phyloP scores from a whole-genome alignment of 75 land plant genomes.

The Selaginella tamariscina region DNA sequence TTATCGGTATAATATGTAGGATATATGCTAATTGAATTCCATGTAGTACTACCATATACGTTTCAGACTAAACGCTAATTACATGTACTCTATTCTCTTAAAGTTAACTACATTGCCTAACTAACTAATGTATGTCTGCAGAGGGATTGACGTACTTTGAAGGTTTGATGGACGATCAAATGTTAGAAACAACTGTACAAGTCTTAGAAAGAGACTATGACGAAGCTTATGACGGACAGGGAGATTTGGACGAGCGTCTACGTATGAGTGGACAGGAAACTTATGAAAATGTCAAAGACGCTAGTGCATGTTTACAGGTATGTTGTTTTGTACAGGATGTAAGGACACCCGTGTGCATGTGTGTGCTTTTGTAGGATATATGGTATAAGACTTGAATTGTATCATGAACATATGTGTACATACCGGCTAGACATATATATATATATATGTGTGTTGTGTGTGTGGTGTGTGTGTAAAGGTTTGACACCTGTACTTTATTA shows the following conservation, averaged over 20 bases:
- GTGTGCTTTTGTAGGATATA: too few species aligned
- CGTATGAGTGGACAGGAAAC: neutral
- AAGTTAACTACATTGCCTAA: neutral
- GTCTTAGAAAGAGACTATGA: neutral
- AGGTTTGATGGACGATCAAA: constrained; percentile 1
- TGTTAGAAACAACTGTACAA: neutral
- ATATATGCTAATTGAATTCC: neutral
- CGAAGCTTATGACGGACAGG: neutral
- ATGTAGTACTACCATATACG: neutral
- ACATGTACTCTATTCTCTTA: neutral
- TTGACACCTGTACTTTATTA: too few species aligned
- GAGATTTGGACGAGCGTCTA: neutral
- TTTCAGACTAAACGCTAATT: neutral
- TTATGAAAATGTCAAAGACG: neutral
- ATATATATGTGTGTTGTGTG: too few species aligned
- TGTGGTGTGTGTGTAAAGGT: too few species aligned
- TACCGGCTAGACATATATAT: too few species aligned
- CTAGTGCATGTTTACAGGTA: neutral
- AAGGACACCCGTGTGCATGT: neutral
- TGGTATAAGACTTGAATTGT: too few species aligned
- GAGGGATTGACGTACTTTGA: constrained; percentile 4
- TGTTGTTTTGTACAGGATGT: neutral
- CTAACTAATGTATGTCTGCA: neutral
- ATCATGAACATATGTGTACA: too few species aligned
- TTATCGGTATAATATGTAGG: neutral